Percentiles rank a stretch among this genome's conserved stretches.
phyloP scores from a whole-genome alignment of 108 stramenopile species.

The Cyclotella atomus region DNA sequence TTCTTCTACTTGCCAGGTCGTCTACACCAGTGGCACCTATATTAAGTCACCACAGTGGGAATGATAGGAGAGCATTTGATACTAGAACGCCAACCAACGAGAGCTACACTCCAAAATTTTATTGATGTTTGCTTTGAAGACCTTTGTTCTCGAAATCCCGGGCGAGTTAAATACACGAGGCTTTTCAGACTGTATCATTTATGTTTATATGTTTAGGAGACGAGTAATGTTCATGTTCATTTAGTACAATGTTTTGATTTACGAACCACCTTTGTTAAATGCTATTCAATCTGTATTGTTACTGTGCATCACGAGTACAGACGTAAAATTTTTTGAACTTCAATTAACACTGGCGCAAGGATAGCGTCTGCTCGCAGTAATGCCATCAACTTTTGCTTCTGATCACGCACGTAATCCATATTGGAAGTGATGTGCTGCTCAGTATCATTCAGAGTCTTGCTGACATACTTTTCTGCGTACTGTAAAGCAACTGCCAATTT shows the following conservation, averaged over 20 bases:
- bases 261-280: too few relatives aligned
- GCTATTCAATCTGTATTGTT: too few relatives aligned
- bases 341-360: constrained; percentile 14
- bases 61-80: background rate
- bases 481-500: constrained; percentile 8
- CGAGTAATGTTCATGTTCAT: too few relatives aligned
- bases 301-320: background rate
- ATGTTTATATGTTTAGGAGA: background rate
- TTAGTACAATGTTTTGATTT: too few relatives aligned
- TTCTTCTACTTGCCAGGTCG: constrained; percentile 1
- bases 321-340: constrained; percentile 9
- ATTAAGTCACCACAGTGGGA: constrained; percentile 14
- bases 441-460: background rate
- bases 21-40: constrained; percentile 27
- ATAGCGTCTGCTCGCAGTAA: background rate
- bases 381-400: constrained; percentile 9
- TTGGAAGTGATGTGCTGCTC: constrained; percentile 18
- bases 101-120: background rate
- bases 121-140: too few relatives aligned
- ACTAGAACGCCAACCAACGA: constrained; percentile 13
- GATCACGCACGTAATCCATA: constrained; percentile 7
- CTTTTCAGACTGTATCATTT: background rate
- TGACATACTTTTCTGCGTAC: constrained; percentile 6
- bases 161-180: background rate
- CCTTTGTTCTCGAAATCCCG: background rate